Conservation (phyloP, 1,284 basidiomycete genomes). For the Apiotrichum siamense region DNA sequence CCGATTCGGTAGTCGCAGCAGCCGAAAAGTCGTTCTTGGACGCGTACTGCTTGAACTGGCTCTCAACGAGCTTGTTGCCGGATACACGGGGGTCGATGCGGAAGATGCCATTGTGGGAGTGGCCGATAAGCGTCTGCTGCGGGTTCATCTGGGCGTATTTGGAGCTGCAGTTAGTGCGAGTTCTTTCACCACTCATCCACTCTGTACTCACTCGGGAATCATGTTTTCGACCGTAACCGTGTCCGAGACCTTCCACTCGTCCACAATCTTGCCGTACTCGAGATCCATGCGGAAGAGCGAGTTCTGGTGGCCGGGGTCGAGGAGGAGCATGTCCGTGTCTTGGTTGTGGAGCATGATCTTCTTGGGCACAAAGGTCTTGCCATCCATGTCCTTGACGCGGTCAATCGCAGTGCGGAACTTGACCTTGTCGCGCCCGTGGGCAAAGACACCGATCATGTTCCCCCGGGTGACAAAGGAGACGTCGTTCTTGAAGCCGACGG, state of each 20-base stretch:
- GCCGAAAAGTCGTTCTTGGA: slow-evolving; percentile 95
- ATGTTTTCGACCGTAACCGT: slow-evolving; percentile 80
- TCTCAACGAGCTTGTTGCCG: slow-evolving; percentile 89
- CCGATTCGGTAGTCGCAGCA: slow-evolving; percentile 77
- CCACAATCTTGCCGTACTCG: slow-evolving; percentile 92
- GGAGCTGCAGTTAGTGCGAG: slow-evolving; percentile 45
- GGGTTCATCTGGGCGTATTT: slow-evolving; percentile 93
- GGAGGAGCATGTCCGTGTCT: slow-evolving; percentile 91
- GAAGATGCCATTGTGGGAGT: slow-evolving; percentile 86
- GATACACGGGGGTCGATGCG: slow-evolving; percentile 89
- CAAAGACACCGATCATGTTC: slow-evolving; percentile 96
- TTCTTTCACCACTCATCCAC: not conserved
- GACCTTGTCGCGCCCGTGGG: slow-evolving; percentile 70
- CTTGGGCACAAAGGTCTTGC: slow-evolving; percentile 76
- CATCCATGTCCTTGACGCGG: slow-evolving; percentile 72
- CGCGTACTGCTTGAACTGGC: slow-evolving; percentile 92
- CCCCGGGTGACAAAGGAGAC: slow-evolving; percentile 93
- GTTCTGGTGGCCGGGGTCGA: slow-evolving; percentile 77
- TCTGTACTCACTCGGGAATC: slow-evolving; percentile 61
- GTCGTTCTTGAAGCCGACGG: slow-evolving; percentile 93
- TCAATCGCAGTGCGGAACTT: slow-evolving; percentile 86
- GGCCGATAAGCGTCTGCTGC: slow-evolving; percentile 87
- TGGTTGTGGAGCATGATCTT: slow-evolving; percentile 98
- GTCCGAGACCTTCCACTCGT: slow-evolving; percentile 97
- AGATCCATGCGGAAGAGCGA: slow-evolving; percentile 90